Base-by-base conservation (phyloP, 352 stramenopile species). In the Phytophthora hibernalis region DNA sequence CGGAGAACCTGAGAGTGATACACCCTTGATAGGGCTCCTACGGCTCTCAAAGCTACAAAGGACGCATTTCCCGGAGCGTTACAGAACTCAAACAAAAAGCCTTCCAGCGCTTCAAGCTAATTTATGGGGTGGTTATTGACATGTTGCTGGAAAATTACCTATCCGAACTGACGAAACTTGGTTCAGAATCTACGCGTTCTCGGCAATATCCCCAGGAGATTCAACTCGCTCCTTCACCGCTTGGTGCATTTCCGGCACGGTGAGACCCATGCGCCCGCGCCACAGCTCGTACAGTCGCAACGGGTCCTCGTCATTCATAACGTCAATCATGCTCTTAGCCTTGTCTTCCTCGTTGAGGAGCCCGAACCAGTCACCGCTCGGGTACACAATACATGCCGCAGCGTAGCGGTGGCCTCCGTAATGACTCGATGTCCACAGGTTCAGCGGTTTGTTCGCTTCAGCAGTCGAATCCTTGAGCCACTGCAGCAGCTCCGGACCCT, bases 361-460 rank as follows among this genome's bases (percentile, higher is more conserved):
- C 2, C 83, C 83, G 53, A 92, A 94, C 83, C 86, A 94, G 54
- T 94, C 80, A 21, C 86, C 83, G 18, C 75, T 83, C 21, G 86
- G 86, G 52, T 94, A 92, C 59, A 80, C 74, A 64, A 94, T 87
- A 52, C 80, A 90, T 48, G 86, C 83, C 24, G 79, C 83, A 4
- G 83, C 86, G 56, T 91, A 91, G 4, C 83, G 83, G 44, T 92
- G 82, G n/a, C 83, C 86, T 8, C 83, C 83, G 49, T 85, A 92
- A 50, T 94, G 83, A 47, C 83, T 94, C 3, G 80, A 79, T 13
- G 67, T 79, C 70, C 81, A 92, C 26, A 92, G 63, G 47, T 90
- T 74, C 49, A 90, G 51, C 21, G 76, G 70, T 20, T 78, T 68
- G 15, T 68, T 68, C 5, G 65, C 68, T 12, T 74, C 33, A 28